Evolutionary conservation across 495 filamentous ascomycete genomes (phyloP).

Genomic region (Daldinia concentrica): DNA sequence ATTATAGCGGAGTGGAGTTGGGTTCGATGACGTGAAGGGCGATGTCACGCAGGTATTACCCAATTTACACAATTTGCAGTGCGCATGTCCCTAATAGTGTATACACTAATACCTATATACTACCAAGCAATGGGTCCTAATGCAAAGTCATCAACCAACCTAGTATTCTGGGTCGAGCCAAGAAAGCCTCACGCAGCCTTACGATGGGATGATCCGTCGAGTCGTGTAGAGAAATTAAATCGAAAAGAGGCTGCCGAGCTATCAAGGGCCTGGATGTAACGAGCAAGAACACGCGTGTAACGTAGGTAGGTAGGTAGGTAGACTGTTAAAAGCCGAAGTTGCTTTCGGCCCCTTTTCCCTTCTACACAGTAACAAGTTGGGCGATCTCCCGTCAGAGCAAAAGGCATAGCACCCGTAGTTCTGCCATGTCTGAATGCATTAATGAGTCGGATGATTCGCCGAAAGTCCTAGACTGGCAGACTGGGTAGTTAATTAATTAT

Average conservation of each 20-base stretch:
- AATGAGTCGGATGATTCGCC: background rate
- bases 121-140: constrained; percentile 1
- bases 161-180: background rate
- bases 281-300: background rate
- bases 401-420: too few relatives aligned
- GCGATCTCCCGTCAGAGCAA: background rate
- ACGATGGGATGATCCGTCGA: background rate
- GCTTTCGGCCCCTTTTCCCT: background rate
- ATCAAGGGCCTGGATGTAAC: background rate
- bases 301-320: too few relatives aligned
- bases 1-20: background rate
- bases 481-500: background rate
- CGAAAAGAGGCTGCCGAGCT: background rate
- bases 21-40: background rate
- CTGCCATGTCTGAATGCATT: too few relatives aligned
- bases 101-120: background rate
- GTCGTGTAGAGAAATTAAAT: background rate
- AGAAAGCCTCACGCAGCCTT: constrained; percentile 22
- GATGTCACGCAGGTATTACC: background rate
- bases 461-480: background rate
- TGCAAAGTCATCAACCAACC: background rate
- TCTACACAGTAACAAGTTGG: background rate
- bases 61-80: background rate
- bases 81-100: background rate
- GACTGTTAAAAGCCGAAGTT: constrained; percentile 7